Conservation (phyloP, 2,329 filamentous ascomycete species). For the Colletotrichum salicis region DNA sequence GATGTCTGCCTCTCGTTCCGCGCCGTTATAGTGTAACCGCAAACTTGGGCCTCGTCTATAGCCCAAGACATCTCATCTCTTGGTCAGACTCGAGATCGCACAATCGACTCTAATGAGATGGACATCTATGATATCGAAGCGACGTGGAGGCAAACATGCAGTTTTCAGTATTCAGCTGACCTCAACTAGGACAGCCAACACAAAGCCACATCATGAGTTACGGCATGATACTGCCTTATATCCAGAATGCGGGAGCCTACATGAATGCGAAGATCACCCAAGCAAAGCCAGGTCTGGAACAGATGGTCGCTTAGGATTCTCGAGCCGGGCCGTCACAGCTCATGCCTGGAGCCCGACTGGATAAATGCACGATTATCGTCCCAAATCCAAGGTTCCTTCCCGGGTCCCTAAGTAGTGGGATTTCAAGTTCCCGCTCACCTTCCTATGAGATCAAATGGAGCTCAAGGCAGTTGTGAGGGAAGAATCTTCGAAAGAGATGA, state of each 20-base stretch:
- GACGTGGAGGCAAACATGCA: background rate
- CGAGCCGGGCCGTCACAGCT: slow-evolving; percentile 6
- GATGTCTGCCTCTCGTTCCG: background rate
- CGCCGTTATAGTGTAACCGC: background rate
- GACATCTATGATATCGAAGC: background rate
- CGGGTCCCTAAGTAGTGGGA: background rate
- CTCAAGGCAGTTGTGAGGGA: background rate
- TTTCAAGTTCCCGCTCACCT: background rate
- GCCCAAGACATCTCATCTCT: slow-evolving; percentile 1
- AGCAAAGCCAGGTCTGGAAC: background rate
- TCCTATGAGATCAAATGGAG: background rate
- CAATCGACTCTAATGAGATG: too few species aligned
- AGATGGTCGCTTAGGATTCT: background rate
- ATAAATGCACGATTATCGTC: background rate
- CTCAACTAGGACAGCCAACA: background rate
- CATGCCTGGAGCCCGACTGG: background rate
- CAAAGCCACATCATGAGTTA: background rate
- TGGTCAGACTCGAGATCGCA: background rate
- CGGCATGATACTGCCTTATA: background rate
- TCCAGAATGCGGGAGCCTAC: too few species aligned
- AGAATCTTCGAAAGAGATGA: background rate
- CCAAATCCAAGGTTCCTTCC: background rate
- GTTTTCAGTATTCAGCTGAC: background rate
- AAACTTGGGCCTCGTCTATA: background rate
- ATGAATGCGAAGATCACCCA: background rate